A percentile compares a stretch with the other conserved stretches of the same genome.
phyloP scores from a whole-genome alignment of 2,329 filamentous ascomycete genomes.

The Albifimbria verrucaria region DNA sequence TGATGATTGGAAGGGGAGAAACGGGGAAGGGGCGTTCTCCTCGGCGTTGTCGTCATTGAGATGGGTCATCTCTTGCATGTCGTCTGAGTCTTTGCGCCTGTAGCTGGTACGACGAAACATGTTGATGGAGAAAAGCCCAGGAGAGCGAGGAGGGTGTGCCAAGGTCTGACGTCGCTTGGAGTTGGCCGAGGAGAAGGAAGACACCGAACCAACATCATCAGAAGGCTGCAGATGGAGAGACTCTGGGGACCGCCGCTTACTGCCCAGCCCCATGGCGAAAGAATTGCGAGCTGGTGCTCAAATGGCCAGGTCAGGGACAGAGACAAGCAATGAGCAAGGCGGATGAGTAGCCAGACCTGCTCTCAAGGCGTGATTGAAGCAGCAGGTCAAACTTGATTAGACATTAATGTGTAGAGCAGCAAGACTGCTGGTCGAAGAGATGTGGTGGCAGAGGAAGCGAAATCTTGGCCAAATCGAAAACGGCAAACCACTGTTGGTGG shows the following conservation, averaged over 20 bases:
- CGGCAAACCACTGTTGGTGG: no score
- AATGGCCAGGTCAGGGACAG: no score
- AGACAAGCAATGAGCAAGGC: no score
- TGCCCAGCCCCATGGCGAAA: background rate
- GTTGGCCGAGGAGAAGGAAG: background rate
- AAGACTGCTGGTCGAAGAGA: no score
- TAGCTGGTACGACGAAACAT: background rate
- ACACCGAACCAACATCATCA: background rate
- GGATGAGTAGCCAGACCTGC: no score
- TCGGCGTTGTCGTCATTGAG: background rate
- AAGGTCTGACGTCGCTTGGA: background rate
- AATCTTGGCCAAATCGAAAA: no score
- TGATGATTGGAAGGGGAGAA: background rate
- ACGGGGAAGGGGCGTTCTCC: background rate
- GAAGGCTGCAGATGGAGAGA: background rate
- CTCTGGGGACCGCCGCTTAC: background rate
- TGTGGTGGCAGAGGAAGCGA: no score
- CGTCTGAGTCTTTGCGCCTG: background rate
- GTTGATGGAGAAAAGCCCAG: background rate
- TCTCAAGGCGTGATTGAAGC: no score
- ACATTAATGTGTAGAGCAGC: no score
- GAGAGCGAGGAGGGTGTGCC: background rate
- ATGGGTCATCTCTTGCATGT: background rate
- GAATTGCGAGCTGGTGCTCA: background rate
- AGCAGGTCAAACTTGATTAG: no score